A percentile compares a stretch with the other conserved stretches of the same genome.
phyloP scores from a whole-genome alignment of 2,329 filamentous ascomycete species.

The Endocalyx cinctus region DNA sequence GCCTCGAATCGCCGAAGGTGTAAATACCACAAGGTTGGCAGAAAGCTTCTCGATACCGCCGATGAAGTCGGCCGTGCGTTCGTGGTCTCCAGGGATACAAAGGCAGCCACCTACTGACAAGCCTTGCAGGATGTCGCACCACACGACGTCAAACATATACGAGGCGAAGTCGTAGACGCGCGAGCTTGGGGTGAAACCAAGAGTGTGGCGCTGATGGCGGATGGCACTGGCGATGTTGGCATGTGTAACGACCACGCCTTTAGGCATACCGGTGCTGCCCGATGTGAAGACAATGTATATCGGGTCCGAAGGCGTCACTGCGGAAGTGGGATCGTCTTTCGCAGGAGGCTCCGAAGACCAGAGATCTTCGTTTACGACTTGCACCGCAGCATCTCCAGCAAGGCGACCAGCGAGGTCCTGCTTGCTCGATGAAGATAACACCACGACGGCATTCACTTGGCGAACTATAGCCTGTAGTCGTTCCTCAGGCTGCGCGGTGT shows the following conservation, averaged over 20 bases:
- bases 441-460: too few relatives aligned
- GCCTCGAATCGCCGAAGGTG: too few relatives aligned
- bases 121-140: slow-evolving; percentile 1
- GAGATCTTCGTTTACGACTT: too few relatives aligned
- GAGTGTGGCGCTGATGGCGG: slow-evolving; percentile 1
- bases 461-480: too few relatives aligned
- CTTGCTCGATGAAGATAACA: too few relatives aligned
- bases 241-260: slow-evolving; percentile 2
- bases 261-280: slow-evolving; percentile 4
- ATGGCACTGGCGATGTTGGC: not conserved
- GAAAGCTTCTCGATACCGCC: not conserved
- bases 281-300: slow-evolving; percentile 5
- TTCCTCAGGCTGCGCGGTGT: slow-evolving; percentile 14
- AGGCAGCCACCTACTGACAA: slow-evolving; percentile 3
- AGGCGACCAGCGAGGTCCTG: too few relatives aligned
- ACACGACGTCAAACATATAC: slow-evolving; percentile 4
- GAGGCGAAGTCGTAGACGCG: slow-evolving; percentile 4
- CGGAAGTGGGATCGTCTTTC: too few relatives aligned
- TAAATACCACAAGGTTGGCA: slow-evolving; percentile 1
- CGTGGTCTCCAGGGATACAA: slow-evolving; percentile 2
- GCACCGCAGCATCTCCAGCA: too few relatives aligned
- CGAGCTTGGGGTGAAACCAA: not conserved
- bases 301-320: too few relatives aligned
- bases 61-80: slow-evolving; percentile 1
- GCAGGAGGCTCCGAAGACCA: too few relatives aligned